Base-by-base conservation (phyloP, 2,329 filamentous ascomycete genomes). In the Aspergillus jensenii region DNA sequence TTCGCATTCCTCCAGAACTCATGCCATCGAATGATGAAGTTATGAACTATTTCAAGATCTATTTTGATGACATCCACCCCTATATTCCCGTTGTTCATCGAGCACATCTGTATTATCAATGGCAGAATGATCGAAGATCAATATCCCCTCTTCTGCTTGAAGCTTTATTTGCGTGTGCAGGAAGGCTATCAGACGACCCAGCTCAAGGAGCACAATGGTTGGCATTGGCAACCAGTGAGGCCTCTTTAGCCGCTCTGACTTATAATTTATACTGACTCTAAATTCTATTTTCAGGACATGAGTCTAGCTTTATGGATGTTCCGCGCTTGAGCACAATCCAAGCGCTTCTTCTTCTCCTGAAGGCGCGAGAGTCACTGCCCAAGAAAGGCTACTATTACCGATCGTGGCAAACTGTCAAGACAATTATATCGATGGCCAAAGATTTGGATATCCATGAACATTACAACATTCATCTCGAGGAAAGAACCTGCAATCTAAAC, bases 321-420 rank as follows among this genome's bases (percentile, higher is more conserved):
- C 92, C 93, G 2, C 84, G 93, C 50, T 71, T 98, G 47, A 97
- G 91, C 75, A 98, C 95, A 0, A 87, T 98, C 9, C 93, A 98
- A 76, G 93, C 92, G 3, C 80, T 96, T 60, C 78, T 97, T 45
- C 87, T 98, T 45, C 82, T 97, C 17, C 78, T 97, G 44, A 98
- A 98, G 74, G 95, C 93, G 1, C 85, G 92, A 62, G 93, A 98
- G 74, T 90, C 90, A n/a, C 87, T 90, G 8, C 93, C 93, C 0
- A 96, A 96, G 71, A 87, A 91, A 59, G 95, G 95, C 1, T 98
- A 98, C 71, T 98, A 95, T 74, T 98, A 95, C 76, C 88, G 93
- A 39, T 98, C 95, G 0, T 98, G 95, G 93, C 96, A 97, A 86
- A 91, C 90, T 5, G 87, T 96, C 19, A 93, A 96, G 53, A 91